Percentiles rank a stretch among this genome's conserved stretches.
phyloP scores from a whole-genome alignment of 768 basidiomycete species.

The Pulveroboletus frians region DNA sequence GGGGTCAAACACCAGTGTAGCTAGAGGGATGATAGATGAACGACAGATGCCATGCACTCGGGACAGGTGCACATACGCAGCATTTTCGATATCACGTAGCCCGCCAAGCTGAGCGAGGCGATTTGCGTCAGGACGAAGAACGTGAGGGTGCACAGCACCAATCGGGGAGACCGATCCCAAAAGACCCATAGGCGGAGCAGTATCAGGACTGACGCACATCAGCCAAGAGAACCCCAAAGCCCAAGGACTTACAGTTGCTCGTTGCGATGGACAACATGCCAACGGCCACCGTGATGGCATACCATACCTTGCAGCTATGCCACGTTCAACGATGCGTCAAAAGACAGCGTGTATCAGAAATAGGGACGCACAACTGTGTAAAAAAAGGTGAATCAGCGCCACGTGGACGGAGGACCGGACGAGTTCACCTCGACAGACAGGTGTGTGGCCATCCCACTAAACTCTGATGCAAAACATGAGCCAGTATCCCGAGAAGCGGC shows the following conservation, averaged over 20 bases:
- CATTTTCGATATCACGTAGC: conserved; percentile 24
- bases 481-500: not conserved
- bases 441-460: conserved; percentile 13
- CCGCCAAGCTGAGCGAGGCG: conserved; percentile 16
- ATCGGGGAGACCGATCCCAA: conserved; percentile 25
- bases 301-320: conserved; percentile 25
- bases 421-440: conserved; percentile 16
- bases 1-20: conserved; percentile 11
- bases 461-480: conserved; percentile 13
- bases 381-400: not conserved
- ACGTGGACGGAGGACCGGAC: not conserved
- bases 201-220: conserved; percentile 30
- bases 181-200: conserved; percentile 38
- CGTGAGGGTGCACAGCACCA: conserved; percentile 28
- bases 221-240: not conserved
- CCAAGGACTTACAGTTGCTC: conserved; percentile 31
- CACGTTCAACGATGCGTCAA: not conserved
- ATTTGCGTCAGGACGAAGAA: conserved; percentile 31
- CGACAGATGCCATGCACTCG: not conserved
- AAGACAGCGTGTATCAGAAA: not conserved
- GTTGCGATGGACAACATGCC: conserved; percentile 34
- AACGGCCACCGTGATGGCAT: conserved; percentile 17
- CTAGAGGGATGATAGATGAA: conserved; percentile 2
- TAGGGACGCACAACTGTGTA: conserved; percentile 16
- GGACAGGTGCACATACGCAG: conserved; percentile 21